Conservation (phyloP, 176 grass and related monocot genomes). For the Miscanthus lutarioriparius region DNA sequence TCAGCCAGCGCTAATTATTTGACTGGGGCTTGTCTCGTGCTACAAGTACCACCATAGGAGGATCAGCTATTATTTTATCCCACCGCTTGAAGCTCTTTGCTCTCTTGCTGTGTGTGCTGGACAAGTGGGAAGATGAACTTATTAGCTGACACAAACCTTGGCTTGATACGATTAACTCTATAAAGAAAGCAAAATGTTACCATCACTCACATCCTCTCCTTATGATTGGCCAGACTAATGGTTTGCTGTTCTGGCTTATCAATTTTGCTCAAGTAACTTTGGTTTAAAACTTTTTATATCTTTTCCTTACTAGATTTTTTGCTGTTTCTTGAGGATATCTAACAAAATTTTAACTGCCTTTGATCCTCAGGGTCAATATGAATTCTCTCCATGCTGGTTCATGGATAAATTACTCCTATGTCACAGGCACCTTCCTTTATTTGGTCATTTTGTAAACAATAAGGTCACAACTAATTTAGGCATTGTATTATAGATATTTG, state of each 20-base stretch:
- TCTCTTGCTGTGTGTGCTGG: conserved; percentile 14
- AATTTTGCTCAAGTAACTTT: not conserved
- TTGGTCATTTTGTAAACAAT: not conserved
- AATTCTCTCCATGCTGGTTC: not conserved
- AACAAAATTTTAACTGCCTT: not conserved
- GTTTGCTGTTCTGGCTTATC: not conserved
- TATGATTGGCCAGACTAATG: conserved; percentile 7
- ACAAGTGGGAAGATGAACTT: conserved; percentile 9
- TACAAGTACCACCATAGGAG: not conserved
- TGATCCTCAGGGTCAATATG: not conserved
- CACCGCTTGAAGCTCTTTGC: not conserved
- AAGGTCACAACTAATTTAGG: not conserved
- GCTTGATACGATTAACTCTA: not conserved
- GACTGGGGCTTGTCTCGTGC: conserved; percentile 1
- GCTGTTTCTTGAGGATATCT: not conserved
- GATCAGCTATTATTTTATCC: conserved; percentile 23
- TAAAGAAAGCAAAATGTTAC: not conserved
- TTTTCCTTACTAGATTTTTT: not conserved
- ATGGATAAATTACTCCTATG: not conserved
- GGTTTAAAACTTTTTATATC: not conserved
- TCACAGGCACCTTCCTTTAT: not conserved
- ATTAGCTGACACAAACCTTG: conserved; percentile 13
- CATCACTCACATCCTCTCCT: not conserved
- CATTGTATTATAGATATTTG: not conserved
- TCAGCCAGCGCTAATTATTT: conserved; percentile 18